Evolutionary conservation across 2,329 filamentous ascomycete genomes (phyloP).

Genomic region (Colletotrichum aenigma): DNA sequence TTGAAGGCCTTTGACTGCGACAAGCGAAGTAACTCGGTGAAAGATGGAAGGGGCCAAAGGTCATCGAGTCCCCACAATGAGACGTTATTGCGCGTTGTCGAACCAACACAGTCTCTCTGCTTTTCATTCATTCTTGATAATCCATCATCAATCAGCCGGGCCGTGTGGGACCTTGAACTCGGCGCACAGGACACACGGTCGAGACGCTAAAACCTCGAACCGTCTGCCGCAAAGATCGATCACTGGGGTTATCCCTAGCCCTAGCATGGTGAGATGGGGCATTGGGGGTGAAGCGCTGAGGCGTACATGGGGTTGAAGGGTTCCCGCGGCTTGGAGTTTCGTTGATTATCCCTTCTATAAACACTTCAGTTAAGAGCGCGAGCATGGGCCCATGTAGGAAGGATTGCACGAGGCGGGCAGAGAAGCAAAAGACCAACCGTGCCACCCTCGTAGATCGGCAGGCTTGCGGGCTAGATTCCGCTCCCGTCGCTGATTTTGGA

Average conservation of each 20-base stretch:
- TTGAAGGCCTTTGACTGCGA: background rate
- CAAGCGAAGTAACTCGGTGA: background rate
- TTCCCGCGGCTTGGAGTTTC: background rate
- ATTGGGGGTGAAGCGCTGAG: background rate
- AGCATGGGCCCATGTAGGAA: background rate
- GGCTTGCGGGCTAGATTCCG: conserved; percentile 1
- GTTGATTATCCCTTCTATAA: background rate
- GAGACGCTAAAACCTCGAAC: conserved; percentile 9
- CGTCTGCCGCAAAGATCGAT: conserved; percentile 12
- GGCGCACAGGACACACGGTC: background rate
- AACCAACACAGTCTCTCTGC: background rate
- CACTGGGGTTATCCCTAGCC: background rate
- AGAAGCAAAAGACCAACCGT: background rate
- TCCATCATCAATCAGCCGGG: background rate
- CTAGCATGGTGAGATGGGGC: background rate
- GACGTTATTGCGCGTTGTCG: background rate
- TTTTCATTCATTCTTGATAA: background rate
- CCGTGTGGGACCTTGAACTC: background rate
- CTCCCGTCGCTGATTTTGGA: conserved; percentile 1
- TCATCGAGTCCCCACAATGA: background rate
- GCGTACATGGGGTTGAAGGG: background rate
- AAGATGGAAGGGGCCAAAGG: background rate
- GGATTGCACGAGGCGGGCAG: background rate
- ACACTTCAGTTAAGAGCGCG: background rate
- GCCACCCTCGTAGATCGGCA: conserved; percentile 10